Percentiles rank a stretch among this genome's conserved stretches.
These are phyloP conservation scores for Cladophialophora exuberans DNA, from an alignment of 2,329 filamentous ascomycete genomes.

Conservation along the genomic window DNA sequence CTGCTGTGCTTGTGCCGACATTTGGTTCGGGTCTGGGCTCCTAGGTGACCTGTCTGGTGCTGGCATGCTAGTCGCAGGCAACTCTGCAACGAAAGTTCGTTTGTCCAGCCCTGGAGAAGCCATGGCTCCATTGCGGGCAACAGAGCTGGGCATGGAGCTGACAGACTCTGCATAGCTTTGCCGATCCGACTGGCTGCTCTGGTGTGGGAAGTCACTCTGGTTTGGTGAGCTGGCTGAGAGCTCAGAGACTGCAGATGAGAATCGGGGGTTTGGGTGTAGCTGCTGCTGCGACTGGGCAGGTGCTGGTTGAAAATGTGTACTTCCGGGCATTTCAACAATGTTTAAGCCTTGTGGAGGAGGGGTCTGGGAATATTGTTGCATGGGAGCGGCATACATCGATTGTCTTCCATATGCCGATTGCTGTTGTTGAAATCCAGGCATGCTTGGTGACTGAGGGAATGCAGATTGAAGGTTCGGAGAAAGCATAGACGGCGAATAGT, in stretches of 20 bases:
- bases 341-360: constrained; percentile 26
- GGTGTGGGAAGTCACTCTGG: constrained; percentile 18
- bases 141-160: constrained; percentile 24
- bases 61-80: constrained; percentile 14
- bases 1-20: constrained; percentile 16
- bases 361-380: neutral
- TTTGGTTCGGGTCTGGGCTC: constrained; percentile 20
- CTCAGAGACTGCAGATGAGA: constrained; percentile 25
- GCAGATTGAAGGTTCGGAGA: constrained; percentile 14
- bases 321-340: constrained; percentile 33
- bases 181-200: constrained; percentile 22
- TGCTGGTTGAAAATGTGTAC: constrained; percentile 19
- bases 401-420: constrained; percentile 23
- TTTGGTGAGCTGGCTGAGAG: constrained; percentile 24
- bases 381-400: constrained; percentile 14
- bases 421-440: constrained; percentile 11
- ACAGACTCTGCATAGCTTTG: constrained; percentile 28
- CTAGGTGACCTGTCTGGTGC: constrained; percentile 15
- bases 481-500: constrained; percentile 25
- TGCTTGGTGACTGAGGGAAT: constrained; percentile 11
- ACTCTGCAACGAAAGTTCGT: constrained; percentile 23
- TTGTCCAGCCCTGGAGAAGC: constrained; percentile 24
- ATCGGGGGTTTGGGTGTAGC: constrained; percentile 18
- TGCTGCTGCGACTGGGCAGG: constrained; percentile 4
- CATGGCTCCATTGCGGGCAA: constrained; percentile 14